Conservation (phyloP, 164 flowering plant species). For the Paratinospora sagittata region DNA sequence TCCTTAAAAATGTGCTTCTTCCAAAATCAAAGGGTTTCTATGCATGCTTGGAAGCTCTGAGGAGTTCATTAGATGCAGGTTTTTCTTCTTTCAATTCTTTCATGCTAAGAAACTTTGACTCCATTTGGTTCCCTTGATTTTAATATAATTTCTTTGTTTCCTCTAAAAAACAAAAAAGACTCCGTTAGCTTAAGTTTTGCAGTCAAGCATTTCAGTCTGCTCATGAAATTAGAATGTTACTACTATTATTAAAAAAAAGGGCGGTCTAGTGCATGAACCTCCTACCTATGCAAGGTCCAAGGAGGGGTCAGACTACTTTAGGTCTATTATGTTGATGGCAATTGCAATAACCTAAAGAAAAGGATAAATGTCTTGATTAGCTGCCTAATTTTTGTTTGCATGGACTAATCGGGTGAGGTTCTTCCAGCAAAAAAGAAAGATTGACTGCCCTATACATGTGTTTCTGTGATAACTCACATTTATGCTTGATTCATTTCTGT, state of each 20-base stretch:
- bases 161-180: not conserved
- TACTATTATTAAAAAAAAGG: not conserved
- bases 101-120: not conserved
- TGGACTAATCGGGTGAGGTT: no score
- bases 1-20: conserved; percentile 65
- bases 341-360: not conserved
- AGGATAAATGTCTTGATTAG: not conserved
- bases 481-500: not conserved
- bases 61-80: conserved; percentile 84
- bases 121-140: not conserved
- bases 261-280: no score
- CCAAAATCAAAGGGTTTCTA: conserved; percentile 80
- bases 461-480: not conserved
- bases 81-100: conserved; percentile 4
- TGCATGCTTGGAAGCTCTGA: conserved; percentile 58
- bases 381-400: no score
- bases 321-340: not conserved
- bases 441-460: not conserved
- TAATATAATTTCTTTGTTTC: not conserved
- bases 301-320: no score
- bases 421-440: not conserved
- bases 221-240: not conserved
- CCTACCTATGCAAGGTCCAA: no score
- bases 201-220: not conserved
- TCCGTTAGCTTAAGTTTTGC: no score